A percentile compares a stretch with the other conserved stretches of the same genome.
Conservation (phyloP, 768 basidiomycete species). For the Cantharellus cinnabarinus region DNA sequence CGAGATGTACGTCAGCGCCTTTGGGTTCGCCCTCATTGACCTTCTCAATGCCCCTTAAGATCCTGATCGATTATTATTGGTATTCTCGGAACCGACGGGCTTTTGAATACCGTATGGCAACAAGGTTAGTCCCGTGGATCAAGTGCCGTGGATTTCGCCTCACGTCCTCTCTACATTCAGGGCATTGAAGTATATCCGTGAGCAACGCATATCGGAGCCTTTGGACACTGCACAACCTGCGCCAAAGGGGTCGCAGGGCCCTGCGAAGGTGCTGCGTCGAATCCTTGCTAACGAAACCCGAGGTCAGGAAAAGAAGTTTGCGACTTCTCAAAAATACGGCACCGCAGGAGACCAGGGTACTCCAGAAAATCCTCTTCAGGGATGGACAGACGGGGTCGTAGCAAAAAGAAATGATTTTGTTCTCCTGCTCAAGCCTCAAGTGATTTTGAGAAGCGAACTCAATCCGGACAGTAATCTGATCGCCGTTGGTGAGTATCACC, state of each 20-base stretch:
- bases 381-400: constrained; percentile 9
- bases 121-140: constrained; percentile 30
- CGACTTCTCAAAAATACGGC: background rate
- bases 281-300: constrained; percentile 25
- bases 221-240: background rate
- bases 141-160: constrained; percentile 1
- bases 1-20: constrained; percentile 41
- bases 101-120: constrained; percentile 76
- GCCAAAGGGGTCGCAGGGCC: constrained; percentile 1
- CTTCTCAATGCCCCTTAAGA: constrained; percentile 23
- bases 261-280: constrained; percentile 32
- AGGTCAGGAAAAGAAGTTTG: background rate
- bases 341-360: background rate
- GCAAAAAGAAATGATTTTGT: constrained; percentile 51
- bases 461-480: constrained; percentile 22
- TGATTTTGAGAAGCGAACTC: constrained; percentile 49
- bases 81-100: constrained; percentile 55
- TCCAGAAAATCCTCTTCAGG: constrained; percentile 4
- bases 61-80: constrained; percentile 76
- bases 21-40: background rate
- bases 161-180: constrained; percentile 18
- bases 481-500: background rate
- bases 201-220: constrained; percentile 36
- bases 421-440: constrained; percentile 78
- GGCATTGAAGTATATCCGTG: constrained; percentile 72